These are phyloP conservation scores for Coccinonectria pachysandricola DNA, from an alignment of 2,329 filamentous ascomycete genomes.

Conservation along the genomic window DNA sequence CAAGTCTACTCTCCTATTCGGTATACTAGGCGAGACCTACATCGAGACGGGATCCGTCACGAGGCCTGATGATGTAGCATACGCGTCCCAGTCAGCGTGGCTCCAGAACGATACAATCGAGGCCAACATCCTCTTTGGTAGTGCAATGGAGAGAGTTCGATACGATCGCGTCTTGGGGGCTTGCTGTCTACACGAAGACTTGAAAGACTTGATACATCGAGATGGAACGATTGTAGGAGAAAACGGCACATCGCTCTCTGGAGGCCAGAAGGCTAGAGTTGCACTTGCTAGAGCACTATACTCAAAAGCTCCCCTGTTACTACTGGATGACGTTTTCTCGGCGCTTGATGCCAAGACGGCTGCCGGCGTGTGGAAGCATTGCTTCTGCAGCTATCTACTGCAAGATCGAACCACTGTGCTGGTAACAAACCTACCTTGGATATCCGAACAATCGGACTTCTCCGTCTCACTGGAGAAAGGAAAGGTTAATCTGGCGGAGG, in stretches of 20 bases:
- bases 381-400: constrained; percentile 46
- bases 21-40: constrained; percentile 45
- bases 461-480: constrained; percentile 37
- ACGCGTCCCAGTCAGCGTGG: constrained; percentile 48
- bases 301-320: constrained; percentile 41
- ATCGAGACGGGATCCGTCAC: constrained; percentile 37
- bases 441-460: constrained; percentile 40
- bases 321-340: constrained; percentile 51
- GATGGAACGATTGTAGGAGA: constrained; percentile 45
- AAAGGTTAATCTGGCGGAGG: constrained; percentile 28
- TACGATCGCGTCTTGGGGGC: constrained; percentile 47
- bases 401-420: constrained; percentile 44
- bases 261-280: constrained; percentile 46
- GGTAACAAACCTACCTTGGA: constrained; percentile 46
- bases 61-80: constrained; percentile 42
- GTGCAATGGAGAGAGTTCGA: constrained; percentile 37
- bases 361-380: constrained; percentile 44
- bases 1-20: constrained; percentile 45
- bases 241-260: constrained; percentile 44
- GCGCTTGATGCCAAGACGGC: constrained; percentile 50
- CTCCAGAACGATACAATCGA: constrained; percentile 46
- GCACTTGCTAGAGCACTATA: constrained; percentile 48
- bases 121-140: constrained; percentile 46
- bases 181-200: constrained; percentile 41
- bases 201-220: constrained; percentile 38